These are phyloP conservation scores for Marchantia polymorpha DNA, from an alignment of 225 moss, liverwort and hornwort species.

Conservation along the genomic window DNA sequence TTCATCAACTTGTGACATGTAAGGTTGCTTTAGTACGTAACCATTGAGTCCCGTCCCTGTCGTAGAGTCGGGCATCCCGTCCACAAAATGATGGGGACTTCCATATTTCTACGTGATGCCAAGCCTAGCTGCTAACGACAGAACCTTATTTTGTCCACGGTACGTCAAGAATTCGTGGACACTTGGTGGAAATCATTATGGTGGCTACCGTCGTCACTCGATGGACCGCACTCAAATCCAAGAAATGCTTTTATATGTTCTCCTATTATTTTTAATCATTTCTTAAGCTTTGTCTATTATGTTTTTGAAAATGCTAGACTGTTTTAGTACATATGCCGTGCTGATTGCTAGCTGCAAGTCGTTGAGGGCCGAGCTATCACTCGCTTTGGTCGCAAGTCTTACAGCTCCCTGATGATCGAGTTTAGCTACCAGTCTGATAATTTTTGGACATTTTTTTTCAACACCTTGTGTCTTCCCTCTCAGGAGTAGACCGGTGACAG, in stretches of 20 bases:
- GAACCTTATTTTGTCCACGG: not conserved
- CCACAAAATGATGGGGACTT: too few species aligned
- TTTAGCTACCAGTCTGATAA: not conserved
- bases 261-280: not conserved
- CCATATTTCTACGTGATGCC: not conserved
- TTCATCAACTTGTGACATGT: too few species aligned
- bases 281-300: not conserved
- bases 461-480: not conserved
- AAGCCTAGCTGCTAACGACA: not conserved
- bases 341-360: not conserved
- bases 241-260: not conserved
- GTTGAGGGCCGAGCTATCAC: not conserved
- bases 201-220: not conserved
- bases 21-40: not conserved
- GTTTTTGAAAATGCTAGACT: not conserved
- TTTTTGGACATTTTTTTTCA: not conserved
- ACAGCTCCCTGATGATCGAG: not conserved
- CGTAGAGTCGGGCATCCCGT: too few species aligned
- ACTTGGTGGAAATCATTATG: not conserved
- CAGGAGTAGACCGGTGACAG: constrained; percentile 12
- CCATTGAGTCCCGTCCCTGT: not conserved
- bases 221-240: not conserved
- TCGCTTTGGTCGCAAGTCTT: not conserved
- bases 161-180: not conserved
- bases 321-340: not conserved